A percentile compares a stretch with the other conserved stretches of the same genome.
Evolutionary conservation across 2,329 filamentous ascomycete genomes (phyloP).

Genomic region (Ascochyta viciae-villosae): DNA sequence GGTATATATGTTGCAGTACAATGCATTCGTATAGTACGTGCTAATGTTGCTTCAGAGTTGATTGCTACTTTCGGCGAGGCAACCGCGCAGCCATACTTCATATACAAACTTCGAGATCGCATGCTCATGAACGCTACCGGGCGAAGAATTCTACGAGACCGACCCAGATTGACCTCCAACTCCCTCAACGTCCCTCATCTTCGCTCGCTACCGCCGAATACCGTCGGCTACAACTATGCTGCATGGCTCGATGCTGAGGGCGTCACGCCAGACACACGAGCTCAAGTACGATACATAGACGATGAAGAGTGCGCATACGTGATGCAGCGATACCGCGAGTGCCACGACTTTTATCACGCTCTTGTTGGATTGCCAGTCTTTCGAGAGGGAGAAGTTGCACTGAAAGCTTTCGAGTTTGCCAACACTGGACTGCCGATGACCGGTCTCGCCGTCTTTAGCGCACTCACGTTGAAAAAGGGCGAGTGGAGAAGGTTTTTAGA

Average conservation of each 20-base stretch:
- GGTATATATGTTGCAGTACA: slow-evolving; percentile 55
- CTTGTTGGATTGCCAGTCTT: slow-evolving; percentile 89
- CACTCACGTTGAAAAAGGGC: slow-evolving; percentile 67
- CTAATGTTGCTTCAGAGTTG: slow-evolving; percentile 67
- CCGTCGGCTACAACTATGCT: slow-evolving; percentile 82
- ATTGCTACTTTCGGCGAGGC: slow-evolving; percentile 94
- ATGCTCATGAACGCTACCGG: slow-evolving; percentile 89
- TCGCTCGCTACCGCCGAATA: slow-evolving; percentile 73
- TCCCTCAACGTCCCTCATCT: slow-evolving; percentile 73
- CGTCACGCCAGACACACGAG: slow-evolving; percentile 88
- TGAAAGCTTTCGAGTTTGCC: slow-evolving; percentile 97
- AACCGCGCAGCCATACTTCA: slow-evolving; percentile 93
- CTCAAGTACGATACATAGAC: slow-evolving; percentile 86
- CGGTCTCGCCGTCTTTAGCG: slow-evolving; percentile 79
- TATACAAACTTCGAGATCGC: slow-evolving; percentile 85
- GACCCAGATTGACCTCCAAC: slow-evolving; percentile 83
- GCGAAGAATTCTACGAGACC: slow-evolving; percentile 86
- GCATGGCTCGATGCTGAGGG: slow-evolving; percentile 93
- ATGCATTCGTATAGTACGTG: background rate
- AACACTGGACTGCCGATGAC: slow-evolving; percentile 97
- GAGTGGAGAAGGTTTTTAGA: slow-evolving; percentile 72
- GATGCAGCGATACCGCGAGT: slow-evolving; percentile 97
- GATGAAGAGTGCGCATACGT: slow-evolving; percentile 97
- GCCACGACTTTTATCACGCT: slow-evolving; percentile 97
- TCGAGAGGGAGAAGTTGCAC: slow-evolving; percentile 94